phyloP scores from a whole-genome alignment of 257 asterid genomes.

The Nicotiana tomentosiformis region DNA sequence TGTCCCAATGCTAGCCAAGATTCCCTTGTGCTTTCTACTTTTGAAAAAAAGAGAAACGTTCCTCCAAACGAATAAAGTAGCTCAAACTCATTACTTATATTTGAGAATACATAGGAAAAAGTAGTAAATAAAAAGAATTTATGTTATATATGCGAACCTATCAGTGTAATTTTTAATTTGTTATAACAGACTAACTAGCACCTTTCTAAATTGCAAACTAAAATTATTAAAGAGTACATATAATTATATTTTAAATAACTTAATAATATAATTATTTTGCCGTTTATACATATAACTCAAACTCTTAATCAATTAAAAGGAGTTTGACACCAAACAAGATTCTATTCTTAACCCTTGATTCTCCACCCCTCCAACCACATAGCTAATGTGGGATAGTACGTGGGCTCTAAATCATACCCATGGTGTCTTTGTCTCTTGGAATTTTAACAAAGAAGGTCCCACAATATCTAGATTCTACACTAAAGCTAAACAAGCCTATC shows the following conservation, averaged over 20 bases:
- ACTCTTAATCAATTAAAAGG: no score
- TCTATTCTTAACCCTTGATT: not conserved
- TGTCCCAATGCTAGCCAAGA: not conserved
- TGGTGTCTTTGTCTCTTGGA: conserved; percentile 13
- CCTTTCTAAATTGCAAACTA: not conserved
- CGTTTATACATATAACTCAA: no score
- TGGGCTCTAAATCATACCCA: conserved; percentile 19
- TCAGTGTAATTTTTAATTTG: no score
- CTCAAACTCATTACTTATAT: not conserved
- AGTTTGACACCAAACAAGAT: not conserved
- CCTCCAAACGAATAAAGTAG: not conserved
- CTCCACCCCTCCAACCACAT: not conserved
- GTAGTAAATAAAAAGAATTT: no score
- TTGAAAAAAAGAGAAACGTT: not conserved
- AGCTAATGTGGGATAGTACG: not conserved
- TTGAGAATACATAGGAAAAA: not conserved
- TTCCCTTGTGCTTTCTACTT: not conserved
- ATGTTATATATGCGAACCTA: no score
- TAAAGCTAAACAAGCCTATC: conserved; percentile 31
- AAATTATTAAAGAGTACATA: not conserved
- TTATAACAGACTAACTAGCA: not conserved
- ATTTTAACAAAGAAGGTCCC: conserved; percentile 31
- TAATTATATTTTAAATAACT: not conserved
- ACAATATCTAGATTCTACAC: conserved; percentile 52
- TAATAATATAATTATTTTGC: no score